Conservation (phyloP, 2,329 filamentous ascomycete species). For the Hypocreales sp. region DNA sequence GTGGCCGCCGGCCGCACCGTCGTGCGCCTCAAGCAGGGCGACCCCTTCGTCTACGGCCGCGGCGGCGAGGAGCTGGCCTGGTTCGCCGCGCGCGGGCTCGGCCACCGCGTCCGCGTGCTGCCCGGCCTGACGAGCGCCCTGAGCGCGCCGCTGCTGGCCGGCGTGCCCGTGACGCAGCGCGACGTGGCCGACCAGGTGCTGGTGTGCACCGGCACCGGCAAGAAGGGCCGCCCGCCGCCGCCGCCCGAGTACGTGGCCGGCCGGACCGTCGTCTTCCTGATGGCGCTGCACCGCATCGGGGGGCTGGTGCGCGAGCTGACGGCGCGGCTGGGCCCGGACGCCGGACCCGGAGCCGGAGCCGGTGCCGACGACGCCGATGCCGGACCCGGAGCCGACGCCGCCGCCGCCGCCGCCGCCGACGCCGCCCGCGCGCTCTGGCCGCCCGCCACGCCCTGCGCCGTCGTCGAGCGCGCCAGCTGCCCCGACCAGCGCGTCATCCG, state of each 20-base stretch:
- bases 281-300: constrained; percentile 77
- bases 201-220: constrained; percentile 90
- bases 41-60: constrained; percentile 90
- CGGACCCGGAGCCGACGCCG: constrained; percentile 5
- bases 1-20: constrained; percentile 56
- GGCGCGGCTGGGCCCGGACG: constrained; percentile 46
- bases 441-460: constrained; percentile 66
- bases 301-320: constrained; percentile 61
- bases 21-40: constrained; percentile 84
- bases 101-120: constrained; percentile 50
- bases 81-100: constrained; percentile 58
- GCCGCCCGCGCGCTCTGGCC: constrained; percentile 46
- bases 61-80: constrained; percentile 86
- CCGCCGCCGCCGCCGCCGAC: constrained; percentile 2
- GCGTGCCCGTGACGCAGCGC: constrained; percentile 76
- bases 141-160: constrained; percentile 74
- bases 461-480: constrained; percentile 86
- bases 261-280: constrained; percentile 82
- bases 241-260: constrained; percentile 64
- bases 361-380: constrained; percentile 24
- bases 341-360: constrained; percentile 82
- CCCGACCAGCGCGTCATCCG: constrained; percentile 87
- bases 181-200: constrained; percentile 85
- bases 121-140: constrained; percentile 85
- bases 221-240: constrained; percentile 70